phyloP scores from a whole-genome alignment of 2,329 filamentous ascomycete species.

The Aspergillus japonicus region DNA sequence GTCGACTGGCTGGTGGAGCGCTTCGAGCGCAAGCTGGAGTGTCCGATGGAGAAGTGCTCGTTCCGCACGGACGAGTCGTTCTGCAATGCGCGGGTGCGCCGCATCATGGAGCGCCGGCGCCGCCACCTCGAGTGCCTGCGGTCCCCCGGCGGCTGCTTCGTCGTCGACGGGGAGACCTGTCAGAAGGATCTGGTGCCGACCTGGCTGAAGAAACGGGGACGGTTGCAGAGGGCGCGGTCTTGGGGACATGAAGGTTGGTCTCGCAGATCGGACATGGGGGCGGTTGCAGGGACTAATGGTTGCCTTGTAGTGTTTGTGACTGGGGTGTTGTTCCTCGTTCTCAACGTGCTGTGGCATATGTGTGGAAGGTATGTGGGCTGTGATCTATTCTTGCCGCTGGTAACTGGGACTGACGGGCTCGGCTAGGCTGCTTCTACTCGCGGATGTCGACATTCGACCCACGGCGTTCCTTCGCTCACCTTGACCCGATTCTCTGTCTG shows the following conservation, averaged over 20 bases:
- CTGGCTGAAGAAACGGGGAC: conserved; percentile 27
- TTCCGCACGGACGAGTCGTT: conserved; percentile 45
- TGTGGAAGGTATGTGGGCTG: background rate
- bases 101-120: conserved; percentile 44
- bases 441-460: too few relatives aligned
- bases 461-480: too few relatives aligned
- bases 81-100: conserved; percentile 40
- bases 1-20: conserved; percentile 68
- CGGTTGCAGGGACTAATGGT: too few relatives aligned
- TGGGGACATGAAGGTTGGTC: conserved; percentile 33
- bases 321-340: conserved; percentile 15
- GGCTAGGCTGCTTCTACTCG: background rate
- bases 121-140: conserved; percentile 41
- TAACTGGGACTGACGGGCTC: background rate
- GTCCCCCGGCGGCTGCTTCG: conserved; percentile 33
- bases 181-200: conserved; percentile 28
- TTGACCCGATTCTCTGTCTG: too few relatives aligned
- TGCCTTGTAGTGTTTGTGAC: conserved; percentile 14
- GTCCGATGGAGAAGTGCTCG: conserved; percentile 54
- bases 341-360: conserved; percentile 18
- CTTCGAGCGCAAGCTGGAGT: conserved; percentile 62
- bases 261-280: background rate
- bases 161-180: conserved; percentile 39
- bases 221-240: conserved; percentile 11
- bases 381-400: background rate